Percentiles rank a stretch among this genome's conserved stretches.
phyloP scores from a whole-genome alignment of 305 asterid species.

The Solanum hybrid region DNA sequence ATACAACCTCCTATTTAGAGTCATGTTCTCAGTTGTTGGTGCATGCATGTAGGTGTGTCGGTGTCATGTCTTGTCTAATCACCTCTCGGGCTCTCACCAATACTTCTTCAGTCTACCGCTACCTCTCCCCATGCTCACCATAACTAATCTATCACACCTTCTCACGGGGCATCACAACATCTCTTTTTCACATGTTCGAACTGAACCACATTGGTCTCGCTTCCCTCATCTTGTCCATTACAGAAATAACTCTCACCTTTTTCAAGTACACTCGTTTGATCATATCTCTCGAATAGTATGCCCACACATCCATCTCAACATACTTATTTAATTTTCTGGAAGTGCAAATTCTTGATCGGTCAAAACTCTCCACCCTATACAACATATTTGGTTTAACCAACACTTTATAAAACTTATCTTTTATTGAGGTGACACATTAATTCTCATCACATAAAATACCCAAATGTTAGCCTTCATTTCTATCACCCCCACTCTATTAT shows the following conservation, averaged over 20 bases:
- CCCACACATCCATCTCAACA: neutral
- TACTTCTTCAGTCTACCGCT: neutral
- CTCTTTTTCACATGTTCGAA: neutral
- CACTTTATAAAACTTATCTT: neutral
- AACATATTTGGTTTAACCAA: no score
- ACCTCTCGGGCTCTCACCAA: accelerated
- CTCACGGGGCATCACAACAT: neutral
- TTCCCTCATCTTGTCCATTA: no score
- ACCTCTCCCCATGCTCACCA: neutral
- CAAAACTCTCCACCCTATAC: neutral
- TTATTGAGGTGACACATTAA: no score
- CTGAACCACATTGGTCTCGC: neutral
- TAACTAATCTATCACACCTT: neutral
- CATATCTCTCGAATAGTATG: neutral
- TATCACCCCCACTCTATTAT: neutral
- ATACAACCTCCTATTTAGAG: neutral
- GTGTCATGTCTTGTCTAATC: neutral
- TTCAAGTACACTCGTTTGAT: neutral
- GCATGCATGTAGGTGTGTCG: neutral
- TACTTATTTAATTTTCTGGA: no score
- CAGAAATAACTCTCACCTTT: neutral
- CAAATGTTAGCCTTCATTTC: neutral
- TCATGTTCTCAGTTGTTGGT: neutral
- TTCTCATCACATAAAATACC: neutral
- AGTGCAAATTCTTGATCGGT: neutral